Conservation (phyloP, 305 asterid species). For the Fraxinus sp. region DNA sequence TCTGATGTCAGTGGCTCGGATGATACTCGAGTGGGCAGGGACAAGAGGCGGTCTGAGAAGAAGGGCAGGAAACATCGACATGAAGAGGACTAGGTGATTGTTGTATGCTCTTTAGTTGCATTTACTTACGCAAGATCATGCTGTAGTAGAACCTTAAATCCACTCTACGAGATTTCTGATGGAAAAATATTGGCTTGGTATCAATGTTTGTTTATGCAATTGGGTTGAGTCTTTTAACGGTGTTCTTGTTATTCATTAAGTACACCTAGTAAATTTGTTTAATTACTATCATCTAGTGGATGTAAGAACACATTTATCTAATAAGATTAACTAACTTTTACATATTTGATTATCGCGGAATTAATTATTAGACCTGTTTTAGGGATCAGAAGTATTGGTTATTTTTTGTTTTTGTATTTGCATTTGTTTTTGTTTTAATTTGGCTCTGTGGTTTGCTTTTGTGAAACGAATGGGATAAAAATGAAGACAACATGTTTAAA, state of each 20-base stretch:
- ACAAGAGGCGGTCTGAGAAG: conserved; percentile 65
- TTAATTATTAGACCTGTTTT: not conserved
- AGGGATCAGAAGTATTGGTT: not conserved
- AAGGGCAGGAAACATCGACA: conserved; percentile 55
- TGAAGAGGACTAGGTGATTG: conserved; percentile 40
- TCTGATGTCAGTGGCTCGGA: conserved; percentile 57
- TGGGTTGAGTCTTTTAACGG: not conserved
- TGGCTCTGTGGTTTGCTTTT: not conserved
- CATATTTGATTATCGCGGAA: not conserved
- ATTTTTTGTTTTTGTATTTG: too few relatives aligned
- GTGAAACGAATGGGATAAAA: not conserved
- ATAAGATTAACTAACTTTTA: not conserved
- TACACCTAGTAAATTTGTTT: not conserved
- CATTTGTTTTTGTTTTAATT: too few relatives aligned
- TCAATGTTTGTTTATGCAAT: not conserved
- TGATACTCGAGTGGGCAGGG: conserved; percentile 70
- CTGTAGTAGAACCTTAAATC: not conserved
- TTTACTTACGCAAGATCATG: not conserved
- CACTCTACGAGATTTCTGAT: not conserved
- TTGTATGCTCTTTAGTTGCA: conserved; percentile 33
- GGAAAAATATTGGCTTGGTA: not conserved
- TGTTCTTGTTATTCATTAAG: not conserved
- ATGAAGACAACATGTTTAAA: not conserved
- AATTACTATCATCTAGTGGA: not conserved
- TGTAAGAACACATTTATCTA: not conserved